Percentiles rank a stretch among this genome's conserved stretches.
Conservation (phyloP, 2,329 filamentous ascomycete species). For the Beauveria australis region DNA sequence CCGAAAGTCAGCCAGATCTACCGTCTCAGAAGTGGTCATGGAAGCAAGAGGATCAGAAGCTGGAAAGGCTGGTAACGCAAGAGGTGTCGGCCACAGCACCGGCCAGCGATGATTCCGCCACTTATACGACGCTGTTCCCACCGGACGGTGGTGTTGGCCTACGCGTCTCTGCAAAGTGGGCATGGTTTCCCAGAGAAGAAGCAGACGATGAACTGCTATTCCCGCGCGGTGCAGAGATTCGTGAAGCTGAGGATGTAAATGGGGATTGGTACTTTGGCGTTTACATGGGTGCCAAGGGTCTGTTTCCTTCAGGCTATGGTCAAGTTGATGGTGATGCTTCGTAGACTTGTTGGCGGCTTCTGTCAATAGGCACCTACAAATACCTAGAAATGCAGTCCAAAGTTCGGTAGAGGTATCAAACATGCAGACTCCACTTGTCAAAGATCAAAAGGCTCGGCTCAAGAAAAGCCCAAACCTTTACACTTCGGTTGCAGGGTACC, state of each 20-base stretch:
- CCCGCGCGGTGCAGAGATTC: constrained; percentile 72
- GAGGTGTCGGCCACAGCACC: constrained; percentile 41
- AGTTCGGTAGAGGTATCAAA: neutral
- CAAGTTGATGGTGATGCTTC: constrained; percentile 30
- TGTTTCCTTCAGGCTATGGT: constrained; percentile 78
- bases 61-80: constrained; percentile 40
- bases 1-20: constrained; percentile 22
- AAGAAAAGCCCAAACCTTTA: neutral
- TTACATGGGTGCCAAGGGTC: constrained; percentile 70
- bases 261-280: constrained; percentile 84
- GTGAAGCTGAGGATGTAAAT: constrained; percentile 79
- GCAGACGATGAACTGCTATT: constrained; percentile 73
- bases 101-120: constrained; percentile 19
- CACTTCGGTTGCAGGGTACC: neutral
- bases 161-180: constrained; percentile 59
- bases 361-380: neutral
- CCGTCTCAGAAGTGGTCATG: constrained; percentile 45
- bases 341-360: neutral
- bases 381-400: neutral
- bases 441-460: neutral
- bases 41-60: constrained; percentile 31
- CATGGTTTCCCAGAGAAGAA: constrained; percentile 62
- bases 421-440: too few relatives aligned
- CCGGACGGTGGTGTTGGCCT: constrained; percentile 67
- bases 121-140: constrained; percentile 44